Base-by-base conservation (phyloP, 2,329 filamentous ascomycete species). In the Paracoccidioides lutzii region DNA sequence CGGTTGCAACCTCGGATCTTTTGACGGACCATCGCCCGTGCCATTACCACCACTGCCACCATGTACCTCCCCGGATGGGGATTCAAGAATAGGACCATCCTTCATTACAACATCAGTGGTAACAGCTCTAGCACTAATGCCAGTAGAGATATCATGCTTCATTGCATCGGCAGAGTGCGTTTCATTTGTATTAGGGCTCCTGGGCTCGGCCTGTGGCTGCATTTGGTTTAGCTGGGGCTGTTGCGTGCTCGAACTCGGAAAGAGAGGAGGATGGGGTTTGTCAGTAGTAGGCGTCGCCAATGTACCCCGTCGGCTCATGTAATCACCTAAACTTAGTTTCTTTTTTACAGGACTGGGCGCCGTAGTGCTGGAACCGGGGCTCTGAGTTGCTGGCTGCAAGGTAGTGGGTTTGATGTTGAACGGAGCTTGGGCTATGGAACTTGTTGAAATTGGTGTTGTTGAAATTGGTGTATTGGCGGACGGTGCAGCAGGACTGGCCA, bases 321-420 rank as follows among this genome's bases (percentile, higher is more conserved):
- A 78, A 59, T 78, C 75, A 46, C 74, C 74, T 22, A 78, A 62
- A 59, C 73, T 77, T 50, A 77, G 67, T 59, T 77, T 77, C 63
- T 77, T 78, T 64, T 76, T 76, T 15, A 71, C 69, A 2, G 75
- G 75, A 60, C 73, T 76, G 32, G 75, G 71, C n/a, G 72, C 70
- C 6, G 70, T 66, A 7, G 69, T 58, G 43, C 63, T 64, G n/a
- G 67, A 61, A 4, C 63, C 61, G 9, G 65, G 60, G 30, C 63
- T 56, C 32, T 66, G 62, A 7, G 62, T 43, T 41, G 58, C 52
- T 40, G 59, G 61, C 40, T 66, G 65, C 10, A 63, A 59, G 12
- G 63, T 37, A 15, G 14, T 30, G 9, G 65, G 58, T 41, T 68
- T 65, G n/a, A 64, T 55, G 43, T 60, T 60, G 10, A 62, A 64